Base-by-base conservation (phyloP, 495 filamentous ascomycete genomes). In the Paragyromitra xinjiangensis region DNA sequence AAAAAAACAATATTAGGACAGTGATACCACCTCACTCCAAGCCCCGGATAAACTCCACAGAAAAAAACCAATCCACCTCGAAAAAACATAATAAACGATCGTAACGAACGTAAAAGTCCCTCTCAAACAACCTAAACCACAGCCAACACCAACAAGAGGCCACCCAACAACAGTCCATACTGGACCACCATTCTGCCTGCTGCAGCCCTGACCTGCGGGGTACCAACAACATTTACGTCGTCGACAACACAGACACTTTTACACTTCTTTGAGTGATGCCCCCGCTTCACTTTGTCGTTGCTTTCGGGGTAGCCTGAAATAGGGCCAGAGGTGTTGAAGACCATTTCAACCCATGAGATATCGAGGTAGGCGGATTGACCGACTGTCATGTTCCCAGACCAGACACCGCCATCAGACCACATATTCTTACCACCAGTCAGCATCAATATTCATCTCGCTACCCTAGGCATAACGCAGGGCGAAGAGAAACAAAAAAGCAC, bases 341-440 rank as follows among this genome's bases (percentile, higher is more conserved):
- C 87, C 72, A 94, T 78, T 79, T 94, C 91, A 26, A 94, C 88
- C 88, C 90, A 93, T 80, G 93, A 90, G 37, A 94, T 86, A 77
- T 91, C 90, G 78, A 93, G 82, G 66, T 88, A 87, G 3, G 92
- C 91, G 34, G 86, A 86, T 2, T 87, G 85, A 0, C 85, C 85
- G 1, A 88, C 78, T 8, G 75, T 85, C 91, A 94, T 91, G 74
- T 92, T 90, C 0, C 92, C 92, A 0, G 90, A 88, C 92, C 92
- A 94, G 3, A 83, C 77, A 0, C 91, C 90, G 0, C 92, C 92
- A 79, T 94, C 89, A 81, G 90, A 91, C 92, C 92, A 94, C 44
- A 92, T 87, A 73, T 94, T 94, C 76, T 78, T 9, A 16, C 3
- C 16, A 61, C n/a, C 29, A 34, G 12, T 42, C 7, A 63, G 29